Evolutionary conservation across 1,284 basidiomycete species (phyloP), one percentile per base, ranked within the genome.

Genomic region (Sutorius eximius): DNA sequence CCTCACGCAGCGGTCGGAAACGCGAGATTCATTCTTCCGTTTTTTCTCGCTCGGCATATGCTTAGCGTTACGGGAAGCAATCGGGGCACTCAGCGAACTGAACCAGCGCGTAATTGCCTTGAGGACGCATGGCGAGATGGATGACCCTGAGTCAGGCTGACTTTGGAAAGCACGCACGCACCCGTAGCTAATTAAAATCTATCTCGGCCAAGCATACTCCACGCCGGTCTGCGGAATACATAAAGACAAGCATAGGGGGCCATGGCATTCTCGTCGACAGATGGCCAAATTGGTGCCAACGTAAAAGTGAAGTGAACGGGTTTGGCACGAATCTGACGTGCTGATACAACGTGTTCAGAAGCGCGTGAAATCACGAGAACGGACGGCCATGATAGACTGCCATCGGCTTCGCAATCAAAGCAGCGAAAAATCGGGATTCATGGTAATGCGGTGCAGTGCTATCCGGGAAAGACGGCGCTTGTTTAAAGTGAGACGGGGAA

Each of bases 1-100:
- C 65, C 69, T 68, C 58, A 53, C 65, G 68, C 67, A 73, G 61
- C 55, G 58, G 66, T 50, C 51, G 13, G 55, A 68, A 69, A 71
- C 71, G 68, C 59, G 70, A 73, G 67, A 72, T 73, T 68, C 71
- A 73, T 73, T 70, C 68, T 59, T 67, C 61, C 57, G 65, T 54
- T 33, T 55, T 71, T 65, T 70, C 55, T 66, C 57, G 60, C 50
- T 61, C 49, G 58, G 64, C 62, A 72, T 69, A 71, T 61, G 66
- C 59, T 51, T 55, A 48, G 57, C 29, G 64, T 70, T 70, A 71
- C 67, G 66, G 62, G 58, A 70, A 58, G 58, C 49, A 53, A 67
- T 70, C 66, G 67, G 60, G 57, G 48, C 56, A 72, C 68, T 62
- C 71, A 71, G 71, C 67, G 71, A 69, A 71, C 55, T 65, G 67